These are phyloP conservation scores for Candida taoyuanica DNA, from an alignment of 805 yeast species.

Conservation along the genomic window DNA sequence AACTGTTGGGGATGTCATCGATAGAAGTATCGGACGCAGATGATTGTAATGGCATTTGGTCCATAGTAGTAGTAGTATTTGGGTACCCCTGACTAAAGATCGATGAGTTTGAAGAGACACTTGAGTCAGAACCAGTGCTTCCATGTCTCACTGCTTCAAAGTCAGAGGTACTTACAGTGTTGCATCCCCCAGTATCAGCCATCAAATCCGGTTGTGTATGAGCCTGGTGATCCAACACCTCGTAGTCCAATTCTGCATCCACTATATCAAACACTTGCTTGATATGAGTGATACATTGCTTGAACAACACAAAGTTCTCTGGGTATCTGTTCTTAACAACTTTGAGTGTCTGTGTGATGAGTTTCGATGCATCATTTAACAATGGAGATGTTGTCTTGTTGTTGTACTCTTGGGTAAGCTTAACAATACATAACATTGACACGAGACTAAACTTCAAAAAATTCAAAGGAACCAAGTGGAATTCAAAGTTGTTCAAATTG, in stretches of 20 bases:
- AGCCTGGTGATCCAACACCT: constrained; percentile 2
- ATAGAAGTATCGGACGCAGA: too few relatives aligned
- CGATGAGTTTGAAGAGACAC: too few relatives aligned
- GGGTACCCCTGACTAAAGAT: too few relatives aligned
- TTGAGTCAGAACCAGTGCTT: constrained; percentile 7
- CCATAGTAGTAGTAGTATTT: constrained; percentile 1
- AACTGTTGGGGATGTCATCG: constrained; percentile 7
- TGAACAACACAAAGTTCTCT: constrained; percentile 24
- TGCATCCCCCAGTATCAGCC: constrained; percentile 3
- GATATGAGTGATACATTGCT: constrained; percentile 11
- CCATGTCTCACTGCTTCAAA: constrained; percentile 1
- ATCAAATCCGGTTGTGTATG: constrained; percentile 4
- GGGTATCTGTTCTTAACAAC: constrained; percentile 26
- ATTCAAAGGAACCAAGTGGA: constrained; percentile 26
- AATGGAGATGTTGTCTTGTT: constrained; percentile 3
- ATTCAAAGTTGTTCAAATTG: constrained; percentile 26
- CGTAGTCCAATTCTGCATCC: constrained; percentile 12
- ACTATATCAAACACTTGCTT: constrained; percentile 5
- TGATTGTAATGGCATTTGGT: constrained; percentile 8
- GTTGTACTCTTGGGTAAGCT: constrained; percentile 10
- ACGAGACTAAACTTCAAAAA: constrained; percentile 23
- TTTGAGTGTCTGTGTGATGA: constrained; percentile 13
- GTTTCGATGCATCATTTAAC: constrained; percentile 16
- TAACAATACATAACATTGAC: constrained; percentile 18
- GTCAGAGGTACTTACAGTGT: constrained; percentile 1